phyloP scores from a whole-genome alignment of 2,329 filamentous ascomycete species.

The Neofusicoccum cordaticola region DNA sequence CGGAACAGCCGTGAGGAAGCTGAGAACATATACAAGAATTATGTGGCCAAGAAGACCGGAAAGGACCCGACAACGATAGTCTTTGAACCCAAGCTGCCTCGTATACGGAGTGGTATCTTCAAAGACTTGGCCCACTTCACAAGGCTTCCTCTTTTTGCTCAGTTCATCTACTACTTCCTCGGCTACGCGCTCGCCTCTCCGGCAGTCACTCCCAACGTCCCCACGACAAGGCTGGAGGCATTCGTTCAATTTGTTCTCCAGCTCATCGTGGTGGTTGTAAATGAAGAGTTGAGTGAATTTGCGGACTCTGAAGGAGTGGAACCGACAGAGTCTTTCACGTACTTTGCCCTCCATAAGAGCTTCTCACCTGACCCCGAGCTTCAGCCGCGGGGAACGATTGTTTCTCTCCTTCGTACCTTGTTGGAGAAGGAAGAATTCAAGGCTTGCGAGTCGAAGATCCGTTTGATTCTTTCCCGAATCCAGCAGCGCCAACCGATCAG shows the following conservation, averaged over 20 bases:
- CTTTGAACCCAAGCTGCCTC: slow-evolving; percentile 80
- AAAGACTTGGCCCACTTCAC: slow-evolving; percentile 75
- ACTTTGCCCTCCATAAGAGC: slow-evolving; percentile 63
- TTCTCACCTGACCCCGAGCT: slow-evolving; percentile 45
- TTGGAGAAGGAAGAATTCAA: slow-evolving; percentile 71
- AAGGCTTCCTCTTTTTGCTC: slow-evolving; percentile 78
- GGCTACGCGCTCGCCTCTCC: slow-evolving; percentile 73
- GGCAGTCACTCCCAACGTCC: slow-evolving; percentile 69
- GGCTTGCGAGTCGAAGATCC: slow-evolving; percentile 79
- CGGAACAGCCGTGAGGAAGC: slow-evolving; percentile 97
- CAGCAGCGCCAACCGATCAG: slow-evolving; percentile 74
- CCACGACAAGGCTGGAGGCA: slow-evolving; percentile 79
- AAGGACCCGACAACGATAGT: slow-evolving; percentile 80
- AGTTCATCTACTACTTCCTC: slow-evolving; percentile 85
- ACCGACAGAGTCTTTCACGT: slow-evolving; percentile 64
- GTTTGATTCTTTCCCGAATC: slow-evolving; percentile 77
- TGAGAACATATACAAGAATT: slow-evolving; percentile 81
- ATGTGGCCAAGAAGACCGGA: slow-evolving; percentile 83
- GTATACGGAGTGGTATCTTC: slow-evolving; percentile 76
- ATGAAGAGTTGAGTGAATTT: slow-evolving; percentile 67
- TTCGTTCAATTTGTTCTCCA: slow-evolving; percentile 92
- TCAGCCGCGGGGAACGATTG: slow-evolving; percentile 43
- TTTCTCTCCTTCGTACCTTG: slow-evolving; percentile 53
- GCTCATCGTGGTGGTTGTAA: slow-evolving; percentile 77
- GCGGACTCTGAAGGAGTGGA: slow-evolving; percentile 48